Evolutionary conservation across 805 yeast species (phyloP), one percentile per base, ranked within the genome.

Genomic region (Deakozyma indianensis): DNA sequence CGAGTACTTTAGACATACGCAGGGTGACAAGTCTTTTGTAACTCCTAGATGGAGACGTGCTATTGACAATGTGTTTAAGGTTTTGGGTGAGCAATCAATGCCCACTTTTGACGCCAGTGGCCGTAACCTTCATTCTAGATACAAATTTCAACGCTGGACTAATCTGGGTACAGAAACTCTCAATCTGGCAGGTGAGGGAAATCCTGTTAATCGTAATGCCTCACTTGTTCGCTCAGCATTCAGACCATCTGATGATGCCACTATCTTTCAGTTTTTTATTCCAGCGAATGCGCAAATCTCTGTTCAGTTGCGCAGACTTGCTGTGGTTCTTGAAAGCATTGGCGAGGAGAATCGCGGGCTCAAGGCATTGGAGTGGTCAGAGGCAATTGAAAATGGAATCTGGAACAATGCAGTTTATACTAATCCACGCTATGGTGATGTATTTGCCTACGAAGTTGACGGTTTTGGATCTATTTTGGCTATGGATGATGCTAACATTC

Each of bases 401-500:
- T 69, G 73, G 55, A 64, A 73, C 29, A 68, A 74, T 60, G 95
- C 83, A 0, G 71, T 80, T 1, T 68, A 77, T n/a, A 63, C 75
- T 2, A 92, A 86, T 58, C 78, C 81, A 2, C 61, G 53, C 9
- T 82, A 67, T 60, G 95, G 95, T 1, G 68, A 71, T 49, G 95
- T 86, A 3, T 83, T 75, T 53, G 95, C 96, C 0, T 86, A 79
- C 55, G 96, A 86, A 59, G 79, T 86, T 18, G 96, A 87, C 59
- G 95, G 95, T 0, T 86, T 72, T 57, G 94, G 94, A 1, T 70
- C 92, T 23, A 51, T 70, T 0, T 64, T 74, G 22, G 68, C 78
- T 50, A 86, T 86, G 94, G 95, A 86, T 60, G 96, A 86, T 61
- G 95, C 95, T 21, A 87, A 87, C 56, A 68, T 86, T 16, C 96